These are phyloP conservation scores for Diatrype stigma DNA, from an alignment of 2,329 filamentous ascomycete species.

Conservation along the genomic window DNA sequence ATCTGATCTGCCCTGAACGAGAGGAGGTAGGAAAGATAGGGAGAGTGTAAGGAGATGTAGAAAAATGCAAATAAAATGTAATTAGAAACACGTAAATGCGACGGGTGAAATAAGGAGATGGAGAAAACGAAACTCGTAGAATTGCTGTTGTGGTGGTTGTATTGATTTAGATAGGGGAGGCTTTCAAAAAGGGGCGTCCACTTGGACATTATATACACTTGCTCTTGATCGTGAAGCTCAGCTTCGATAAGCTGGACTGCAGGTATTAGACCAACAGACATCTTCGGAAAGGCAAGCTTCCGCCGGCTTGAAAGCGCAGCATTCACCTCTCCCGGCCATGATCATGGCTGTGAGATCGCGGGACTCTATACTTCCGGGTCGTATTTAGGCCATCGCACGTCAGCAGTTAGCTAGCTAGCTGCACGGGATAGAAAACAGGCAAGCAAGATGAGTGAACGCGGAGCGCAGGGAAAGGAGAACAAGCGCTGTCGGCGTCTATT, in stretches of 20 bases:
- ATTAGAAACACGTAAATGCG: too few relatives aligned
- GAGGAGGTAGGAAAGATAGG: constrained; percentile 2
- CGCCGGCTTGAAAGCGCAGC: not conserved
- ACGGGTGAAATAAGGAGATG: constrained; percentile 13
- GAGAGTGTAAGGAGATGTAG: constrained; percentile 7
- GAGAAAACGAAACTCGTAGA: constrained; percentile 1
- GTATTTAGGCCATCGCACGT: not conserved
- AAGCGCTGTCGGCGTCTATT: too few relatives aligned
- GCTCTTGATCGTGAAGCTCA: not conserved
- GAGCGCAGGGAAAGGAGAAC: not conserved
- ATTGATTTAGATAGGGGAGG: too few relatives aligned
- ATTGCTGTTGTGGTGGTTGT: constrained; percentile 5
- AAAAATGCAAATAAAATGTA: constrained; percentile 4
- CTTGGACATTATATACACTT: constrained; percentile 10
- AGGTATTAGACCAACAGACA: constrained; percentile 3
- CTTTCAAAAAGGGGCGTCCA: constrained; percentile 1
- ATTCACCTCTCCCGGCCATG: not conserved
- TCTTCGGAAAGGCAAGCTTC: not conserved
- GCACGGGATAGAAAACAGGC: not conserved
- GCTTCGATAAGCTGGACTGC: not conserved
- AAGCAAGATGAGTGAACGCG: not conserved
- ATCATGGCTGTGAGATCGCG: not conserved
- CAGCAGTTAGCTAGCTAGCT: not conserved
- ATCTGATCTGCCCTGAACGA: not conserved
- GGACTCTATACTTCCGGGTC: not conserved